Evolutionary conservation across 2,329 filamentous ascomycete species (phyloP), one percentile per base, ranked within the genome.

Genomic region (Diplodia seriata): DNA sequence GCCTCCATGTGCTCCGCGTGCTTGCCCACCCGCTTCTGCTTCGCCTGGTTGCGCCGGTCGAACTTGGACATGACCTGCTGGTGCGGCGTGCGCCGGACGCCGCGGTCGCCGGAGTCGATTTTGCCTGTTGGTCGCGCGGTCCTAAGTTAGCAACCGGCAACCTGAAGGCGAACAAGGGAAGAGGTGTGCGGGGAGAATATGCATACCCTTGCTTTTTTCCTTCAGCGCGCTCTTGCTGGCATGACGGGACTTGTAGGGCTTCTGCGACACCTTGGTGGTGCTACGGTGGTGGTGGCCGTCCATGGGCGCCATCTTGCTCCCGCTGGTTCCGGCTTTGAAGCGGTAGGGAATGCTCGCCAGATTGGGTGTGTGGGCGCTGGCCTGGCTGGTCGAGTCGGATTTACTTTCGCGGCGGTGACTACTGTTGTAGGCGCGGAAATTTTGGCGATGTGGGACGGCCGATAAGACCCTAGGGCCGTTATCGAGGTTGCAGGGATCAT

Each of bases 41-140:
- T 94, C 73, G 93, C 92, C 83, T 97, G 93, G 80, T 99, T 98
- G 74, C 93, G 90, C 69, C 95, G 91, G 80, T 97, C 93, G 78
- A 99, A 87, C 81, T 98, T 99, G 69, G 93, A 97, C 92, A 97
- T 94, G 81, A 97, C 88, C 82, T 97, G 93, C 79, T 99, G 95
- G 79, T 97, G 93, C 67, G 92, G 92, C 18, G 94, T 97, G 80
- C 92, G 96, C 76, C 94, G 89, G 74, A 85, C 84, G 70, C 90
- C 90, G 74, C 86, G 88, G 76, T 97, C 91, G 74, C 87, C 83
- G 14, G 4, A 11, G 73, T 89, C 90, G 61, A 94, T 86, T 80
- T 95, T 95, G 77, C 94, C 92, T 95, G 70, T 23, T 23, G 12
- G 5, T 15, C 20, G 12, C 15, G 18, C 18, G 47, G 26, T 23